Conservation (phyloP, 2,329 filamentous ascomycete genomes). For the Colletotrichum magnum region DNA sequence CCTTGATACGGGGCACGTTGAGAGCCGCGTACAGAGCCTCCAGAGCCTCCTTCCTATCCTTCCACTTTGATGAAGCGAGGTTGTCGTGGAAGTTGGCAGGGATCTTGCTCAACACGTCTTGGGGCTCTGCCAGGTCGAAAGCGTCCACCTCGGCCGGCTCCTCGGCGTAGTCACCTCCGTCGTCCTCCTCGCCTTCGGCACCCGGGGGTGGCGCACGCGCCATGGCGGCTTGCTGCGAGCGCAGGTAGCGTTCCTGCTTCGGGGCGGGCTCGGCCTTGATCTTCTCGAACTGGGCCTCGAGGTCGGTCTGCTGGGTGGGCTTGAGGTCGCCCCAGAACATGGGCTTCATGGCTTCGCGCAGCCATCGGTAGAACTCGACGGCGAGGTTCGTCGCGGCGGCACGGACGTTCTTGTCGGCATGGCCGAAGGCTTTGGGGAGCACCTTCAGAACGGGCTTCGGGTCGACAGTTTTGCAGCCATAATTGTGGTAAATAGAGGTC, state of each 20-base stretch:
- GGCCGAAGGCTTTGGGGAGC: constrained; percentile 91
- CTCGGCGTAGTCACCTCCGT: constrained; percentile 71
- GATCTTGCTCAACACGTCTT: constrained; percentile 87
- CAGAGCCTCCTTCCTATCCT: constrained; percentile 94
- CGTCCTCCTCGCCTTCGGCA: constrained; percentile 70
- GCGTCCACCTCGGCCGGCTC: constrained; percentile 82
- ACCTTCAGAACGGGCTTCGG: constrained; percentile 91
- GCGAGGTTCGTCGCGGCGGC: constrained; percentile 92
- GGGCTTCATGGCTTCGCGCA: constrained; percentile 97
- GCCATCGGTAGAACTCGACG: constrained; percentile 96
- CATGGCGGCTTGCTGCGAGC: constrained; percentile 89
- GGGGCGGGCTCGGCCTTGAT: constrained; percentile 88
- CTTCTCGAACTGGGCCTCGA: constrained; percentile 95
- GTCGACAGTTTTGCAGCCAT: constrained; percentile 93
- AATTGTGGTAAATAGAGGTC: constrained; percentile 90
- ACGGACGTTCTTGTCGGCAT: constrained; percentile 98
- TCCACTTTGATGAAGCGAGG: constrained; percentile 95
- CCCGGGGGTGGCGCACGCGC: constrained; percentile 76
- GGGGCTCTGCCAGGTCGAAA: constrained; percentile 86
- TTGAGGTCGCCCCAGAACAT: constrained; percentile 98
- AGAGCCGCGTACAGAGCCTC: constrained; percentile 83
- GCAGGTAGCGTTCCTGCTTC: constrained; percentile 90
- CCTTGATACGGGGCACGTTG: constrained; percentile 92
- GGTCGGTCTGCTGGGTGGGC: constrained; percentile 92
- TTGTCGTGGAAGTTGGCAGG: constrained; percentile 87